Percentiles rank a stretch among this genome's conserved stretches.
Evolutionary conservation across 257 asterid genomes (phyloP).

Genomic region (Solanum etuberosum): DNA sequence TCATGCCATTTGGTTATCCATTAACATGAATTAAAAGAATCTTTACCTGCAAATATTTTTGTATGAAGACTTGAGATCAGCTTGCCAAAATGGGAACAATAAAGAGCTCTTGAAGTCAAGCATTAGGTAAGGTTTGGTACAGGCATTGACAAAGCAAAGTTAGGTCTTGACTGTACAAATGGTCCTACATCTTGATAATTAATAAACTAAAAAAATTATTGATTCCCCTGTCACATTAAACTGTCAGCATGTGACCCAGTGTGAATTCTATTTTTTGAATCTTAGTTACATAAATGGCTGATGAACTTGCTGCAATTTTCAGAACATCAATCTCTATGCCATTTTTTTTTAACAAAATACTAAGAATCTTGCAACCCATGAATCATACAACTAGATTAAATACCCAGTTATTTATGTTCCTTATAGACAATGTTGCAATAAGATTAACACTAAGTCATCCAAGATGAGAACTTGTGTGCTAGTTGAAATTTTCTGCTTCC

Average conservation of each 20-base stretch:
- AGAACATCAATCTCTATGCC: not conserved
- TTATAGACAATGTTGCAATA: not conserved
- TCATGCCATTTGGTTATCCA: not conserved
- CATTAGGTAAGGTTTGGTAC: not conserved
- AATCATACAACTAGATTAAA: slow-evolving; percentile 83
- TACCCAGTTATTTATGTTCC: slow-evolving; percentile 20
- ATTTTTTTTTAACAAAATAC: not conserved
- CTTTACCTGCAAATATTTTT: not conserved
- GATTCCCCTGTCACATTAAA: not conserved
- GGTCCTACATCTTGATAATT: not conserved
- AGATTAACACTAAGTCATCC: not conserved
- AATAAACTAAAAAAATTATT: not conserved
- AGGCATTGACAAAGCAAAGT: not conserved
- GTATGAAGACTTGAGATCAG: not conserved
- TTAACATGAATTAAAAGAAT: not conserved
- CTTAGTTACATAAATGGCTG: not conserved
- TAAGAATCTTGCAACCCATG: slow-evolving; percentile 36
- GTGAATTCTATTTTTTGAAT: not conserved
- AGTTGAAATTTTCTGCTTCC: not conserved
- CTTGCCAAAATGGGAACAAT: not conserved
- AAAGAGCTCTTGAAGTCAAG: not conserved
- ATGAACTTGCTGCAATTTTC: not conserved
- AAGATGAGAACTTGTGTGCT: not conserved
- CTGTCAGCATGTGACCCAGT: not conserved
- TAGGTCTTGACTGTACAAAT: not conserved